A percentile compares a stretch with the other conserved stretches of the same genome.
phyloP scores from a whole-genome alignment of 2,329 filamentous ascomycete species.

The Coniochaeta sp. region DNA sequence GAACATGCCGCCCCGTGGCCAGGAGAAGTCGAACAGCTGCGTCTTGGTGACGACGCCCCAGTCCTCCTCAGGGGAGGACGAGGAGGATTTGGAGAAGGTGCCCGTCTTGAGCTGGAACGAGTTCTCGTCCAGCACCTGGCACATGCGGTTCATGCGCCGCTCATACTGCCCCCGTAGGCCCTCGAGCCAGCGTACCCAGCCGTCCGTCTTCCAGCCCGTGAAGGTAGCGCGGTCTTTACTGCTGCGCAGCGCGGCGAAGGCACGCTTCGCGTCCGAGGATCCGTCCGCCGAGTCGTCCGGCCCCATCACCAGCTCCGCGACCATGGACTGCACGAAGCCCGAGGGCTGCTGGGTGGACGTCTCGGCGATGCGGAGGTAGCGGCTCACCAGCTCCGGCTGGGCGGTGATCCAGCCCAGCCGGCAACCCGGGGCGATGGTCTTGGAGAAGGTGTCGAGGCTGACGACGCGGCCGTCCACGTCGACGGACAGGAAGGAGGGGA shows the following conservation, averaged over 20 bases:
- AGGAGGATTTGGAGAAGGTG: constrained; percentile 32
- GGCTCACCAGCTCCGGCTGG: constrained; percentile 70
- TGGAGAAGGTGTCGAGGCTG: constrained; percentile 88
- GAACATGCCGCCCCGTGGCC: constrained; percentile 88
- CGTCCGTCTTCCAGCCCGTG: constrained; percentile 67
- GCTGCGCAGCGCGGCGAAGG: constrained; percentile 35
- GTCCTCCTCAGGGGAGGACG: constrained; percentile 46
- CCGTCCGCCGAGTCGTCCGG: constrained; percentile 37
- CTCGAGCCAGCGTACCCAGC: constrained; percentile 88
- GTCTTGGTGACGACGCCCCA: constrained; percentile 73
- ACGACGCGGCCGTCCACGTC: constrained; percentile 84
- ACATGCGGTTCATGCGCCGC: constrained; percentile 76
- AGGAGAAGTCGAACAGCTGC: constrained; percentile 66
- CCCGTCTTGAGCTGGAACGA: constrained; percentile 58
- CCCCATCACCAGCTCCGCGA: constrained; percentile 71
- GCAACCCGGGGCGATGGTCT: constrained; percentile 85
- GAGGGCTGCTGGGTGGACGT: constrained; percentile 75
- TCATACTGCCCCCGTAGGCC: constrained; percentile 81
- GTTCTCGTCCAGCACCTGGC: constrained; percentile 61
- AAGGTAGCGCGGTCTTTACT: constrained; percentile 38
- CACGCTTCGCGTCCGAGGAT: constrained; percentile 31
- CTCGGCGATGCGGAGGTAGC: constrained; percentile 62
- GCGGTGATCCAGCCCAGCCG: constrained; percentile 87
- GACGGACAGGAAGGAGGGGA: constrained; percentile 73
- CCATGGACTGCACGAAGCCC: constrained; percentile 76